These are phyloP conservation scores for Fusarium sp. DNA, from an alignment of 2,329 filamentous ascomycete species.

Conservation along the genomic window DNA sequence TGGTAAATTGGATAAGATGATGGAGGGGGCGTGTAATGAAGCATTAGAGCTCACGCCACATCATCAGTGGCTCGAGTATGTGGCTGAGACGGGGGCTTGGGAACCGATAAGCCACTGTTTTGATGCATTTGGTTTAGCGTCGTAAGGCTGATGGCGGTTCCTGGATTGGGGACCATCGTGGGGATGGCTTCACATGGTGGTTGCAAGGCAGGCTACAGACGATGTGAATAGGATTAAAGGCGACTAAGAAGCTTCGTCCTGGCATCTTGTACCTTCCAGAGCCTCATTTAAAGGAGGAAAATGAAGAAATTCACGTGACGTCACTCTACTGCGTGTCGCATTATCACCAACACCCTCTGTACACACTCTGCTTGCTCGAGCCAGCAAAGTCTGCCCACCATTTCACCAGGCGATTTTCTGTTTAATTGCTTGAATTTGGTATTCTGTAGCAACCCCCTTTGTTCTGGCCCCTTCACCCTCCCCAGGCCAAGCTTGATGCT, in stretches of 20 bases:
- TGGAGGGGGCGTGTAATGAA: conserved; percentile 10
- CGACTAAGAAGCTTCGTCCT: too few relatives aligned
- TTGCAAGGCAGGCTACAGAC: background rate
- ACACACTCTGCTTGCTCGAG: background rate
- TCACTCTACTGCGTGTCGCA: background rate
- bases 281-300: too few relatives aligned
- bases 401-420: background rate
- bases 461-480: background rate
- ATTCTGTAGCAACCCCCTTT: background rate
- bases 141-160: conserved; percentile 4
- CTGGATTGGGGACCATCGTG: background rate
- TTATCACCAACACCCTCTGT: background rate
- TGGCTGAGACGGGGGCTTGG: background rate
- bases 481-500: background rate
- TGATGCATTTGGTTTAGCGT: background rate
- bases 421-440: background rate
- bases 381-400: background rate
- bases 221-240: background rate
- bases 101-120: background rate
- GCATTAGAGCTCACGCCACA: conserved; percentile 7
- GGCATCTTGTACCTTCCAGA: too few relatives aligned
- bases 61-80: background rate
- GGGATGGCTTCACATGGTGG: background rate
- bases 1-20: background rate
- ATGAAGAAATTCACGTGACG: background rate